A percentile compares a stretch with the other conserved stretches of the same genome.
These are phyloP conservation scores for Colletotrichum sublineola DNA, from an alignment of 2,329 filamentous ascomycete species.

Conservation along the genomic window DNA sequence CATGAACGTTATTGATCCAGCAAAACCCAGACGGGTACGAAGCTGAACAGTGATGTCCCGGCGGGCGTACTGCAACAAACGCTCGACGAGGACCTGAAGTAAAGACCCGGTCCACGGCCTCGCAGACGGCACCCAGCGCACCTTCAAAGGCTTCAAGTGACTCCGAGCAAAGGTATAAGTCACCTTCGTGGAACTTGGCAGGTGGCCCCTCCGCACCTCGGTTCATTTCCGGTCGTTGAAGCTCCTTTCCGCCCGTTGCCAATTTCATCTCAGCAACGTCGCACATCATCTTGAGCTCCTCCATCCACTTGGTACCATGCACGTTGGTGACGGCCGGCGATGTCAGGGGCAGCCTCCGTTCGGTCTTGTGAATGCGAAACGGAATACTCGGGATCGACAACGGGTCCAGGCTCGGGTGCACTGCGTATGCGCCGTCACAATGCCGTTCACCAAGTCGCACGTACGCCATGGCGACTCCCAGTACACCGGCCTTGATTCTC, in stretches of 20 bases:
- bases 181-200: constrained; percentile 83
- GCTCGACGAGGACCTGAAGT: constrained; percentile 76
- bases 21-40: constrained; percentile 94
- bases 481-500: constrained; percentile 83
- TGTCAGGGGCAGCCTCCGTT: constrained; percentile 76
- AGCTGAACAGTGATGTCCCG: constrained; percentile 94
- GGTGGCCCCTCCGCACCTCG: constrained; percentile 60
- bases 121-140: constrained; percentile 91
- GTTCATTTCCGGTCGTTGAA: constrained; percentile 76
- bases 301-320: constrained; percentile 94
- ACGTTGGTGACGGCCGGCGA: constrained; percentile 89
- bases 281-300: constrained; percentile 89
- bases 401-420: constrained; percentile 72
- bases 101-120: constrained; percentile 91
- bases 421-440: constrained; percentile 75
- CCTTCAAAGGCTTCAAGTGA: constrained; percentile 91
- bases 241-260: constrained; percentile 81
- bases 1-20: constrained; percentile 98
- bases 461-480: constrained; percentile 89
- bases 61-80: constrained; percentile 93
- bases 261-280: constrained; percentile 82
- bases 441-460: constrained; percentile 89
- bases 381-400: constrained; percentile 72
- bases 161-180: constrained; percentile 90
- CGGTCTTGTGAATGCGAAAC: constrained; percentile 88